These are phyloP conservation scores for Heliamphora pulchella DNA, from an alignment of 179 eudicot genomes.

Conservation along the genomic window DNA sequence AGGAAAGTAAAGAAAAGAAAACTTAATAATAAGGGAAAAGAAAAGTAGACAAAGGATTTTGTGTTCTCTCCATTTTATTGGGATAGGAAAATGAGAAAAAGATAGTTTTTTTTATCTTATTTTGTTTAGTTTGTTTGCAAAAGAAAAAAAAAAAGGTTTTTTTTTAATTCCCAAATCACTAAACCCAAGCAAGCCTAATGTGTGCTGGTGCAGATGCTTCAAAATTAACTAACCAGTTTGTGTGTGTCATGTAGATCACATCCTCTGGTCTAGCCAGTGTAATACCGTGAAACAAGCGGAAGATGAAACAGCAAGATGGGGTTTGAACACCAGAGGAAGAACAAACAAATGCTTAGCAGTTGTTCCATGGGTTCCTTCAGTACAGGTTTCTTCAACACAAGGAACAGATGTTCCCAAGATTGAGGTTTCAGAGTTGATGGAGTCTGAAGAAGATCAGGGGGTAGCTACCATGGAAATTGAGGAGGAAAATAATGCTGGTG, in stretches of 20 bases:
- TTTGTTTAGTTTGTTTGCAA: too few relatives aligned
- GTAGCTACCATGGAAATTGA: conserved; percentile 61
- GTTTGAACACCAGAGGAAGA: conserved; percentile 6
- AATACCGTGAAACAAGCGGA: conserved; percentile 17
- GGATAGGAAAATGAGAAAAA: too few relatives aligned
- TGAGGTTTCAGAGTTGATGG: conserved; percentile 44
- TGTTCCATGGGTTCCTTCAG: conserved; percentile 65
- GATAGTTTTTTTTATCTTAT: too few relatives aligned
- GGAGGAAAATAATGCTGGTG: conserved; percentile 30
- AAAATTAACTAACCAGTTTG: not conserved
- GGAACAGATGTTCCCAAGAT: conserved; percentile 11
- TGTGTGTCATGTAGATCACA: conserved; percentile 33
- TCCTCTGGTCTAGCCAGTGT: conserved; percentile 27
- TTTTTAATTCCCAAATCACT: too few relatives aligned
- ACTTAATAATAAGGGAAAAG: too few relatives aligned
- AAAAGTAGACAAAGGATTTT: too few relatives aligned
- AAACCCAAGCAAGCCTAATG: too few relatives aligned
- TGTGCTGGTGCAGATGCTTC: not conserved
- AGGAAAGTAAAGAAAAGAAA: too few relatives aligned
- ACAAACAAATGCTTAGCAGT: conserved; percentile 47
- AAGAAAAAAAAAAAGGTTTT: too few relatives aligned
- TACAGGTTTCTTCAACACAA: conserved; percentile 19
- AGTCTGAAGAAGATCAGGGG: conserved; percentile 47
- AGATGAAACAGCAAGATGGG: conserved; percentile 24
- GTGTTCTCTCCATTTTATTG: too few relatives aligned